Base-by-base conservation (phyloP, 1,284 basidiomycete species). In the Ustilago vetiveriae region DNA sequence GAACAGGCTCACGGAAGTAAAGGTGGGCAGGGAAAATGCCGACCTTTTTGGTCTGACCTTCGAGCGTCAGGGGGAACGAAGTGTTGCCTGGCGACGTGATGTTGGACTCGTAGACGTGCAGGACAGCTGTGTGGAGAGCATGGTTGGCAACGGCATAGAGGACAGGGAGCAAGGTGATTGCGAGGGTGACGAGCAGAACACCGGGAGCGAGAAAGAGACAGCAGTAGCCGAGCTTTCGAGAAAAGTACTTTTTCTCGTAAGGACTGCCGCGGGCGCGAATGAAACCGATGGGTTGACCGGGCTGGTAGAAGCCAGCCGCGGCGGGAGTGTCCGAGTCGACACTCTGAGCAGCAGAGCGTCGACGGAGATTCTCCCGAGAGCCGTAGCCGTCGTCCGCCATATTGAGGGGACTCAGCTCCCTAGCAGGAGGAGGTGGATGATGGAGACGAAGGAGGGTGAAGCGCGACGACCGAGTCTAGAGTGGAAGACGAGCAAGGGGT, bases 11-110 rank as follows among this genome's bases (percentile, higher is more conserved):
- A 6, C 79, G 68, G 55, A 83, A 83, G 63, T 72, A 76, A 29
- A 83, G 51, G 27, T 79, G 76, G 29, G 82, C 82, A 9, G 82
- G 82, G 72, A 83, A 83, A 36, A 83, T 78, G 50, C 82, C 82
- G 42, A 77, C 74, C 63, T 83, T 83, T 59, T 74, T 76, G 37
- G 74, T 75, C 45, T 79, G 78, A 55, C 82, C 82, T 35, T 79
- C 68, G 47, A 83, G 72, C 6, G 80, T 75, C 43, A 83, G 67
- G 13, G 76, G 65, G 67, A 83, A 83, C 19, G 71, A 70, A 23
- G 70, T 62, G 68, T 83, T 82, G 44, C 51, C 45, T 6, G 76
- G 70, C 0, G 33, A 4, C 16, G 82, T 83, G 65, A 83, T 75
- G 69, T 83, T 83, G 58, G 81, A 78, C 22, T 65, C 42, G 39